A percentile compares a stretch with the other conserved stretches of the same genome.
Evolutionary conservation across 1,284 basidiomycete species (phyloP).

Genomic region (Phellopilus nigrolimitatus): DNA sequence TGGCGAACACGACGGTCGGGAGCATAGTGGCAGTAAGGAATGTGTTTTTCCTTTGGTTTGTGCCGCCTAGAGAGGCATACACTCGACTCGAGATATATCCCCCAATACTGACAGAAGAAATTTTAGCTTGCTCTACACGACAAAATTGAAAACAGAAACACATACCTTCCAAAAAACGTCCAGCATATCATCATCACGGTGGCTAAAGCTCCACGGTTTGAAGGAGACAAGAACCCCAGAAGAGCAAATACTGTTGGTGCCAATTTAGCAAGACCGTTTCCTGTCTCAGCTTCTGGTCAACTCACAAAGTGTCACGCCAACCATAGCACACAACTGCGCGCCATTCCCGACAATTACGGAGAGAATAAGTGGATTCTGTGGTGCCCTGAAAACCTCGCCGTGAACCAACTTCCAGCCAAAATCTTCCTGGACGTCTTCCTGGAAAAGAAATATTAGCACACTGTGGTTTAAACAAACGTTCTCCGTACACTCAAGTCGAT

Average conservation of each 20-base stretch:
- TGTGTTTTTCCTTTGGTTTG: constrained; percentile 76
- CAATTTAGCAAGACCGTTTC: no score
- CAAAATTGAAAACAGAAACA: constrained; percentile 1
- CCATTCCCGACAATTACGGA: constrained; percentile 90
- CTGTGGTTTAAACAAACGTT: background rate
- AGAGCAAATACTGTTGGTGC: constrained; percentile 77
- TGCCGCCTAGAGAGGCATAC: constrained; percentile 82
- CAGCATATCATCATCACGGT: constrained; percentile 97
- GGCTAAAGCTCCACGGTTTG: constrained; percentile 90
- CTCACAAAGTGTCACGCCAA: constrained; percentile 78
- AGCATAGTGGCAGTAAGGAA: constrained; percentile 86
- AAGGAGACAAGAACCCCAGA: constrained; percentile 96
- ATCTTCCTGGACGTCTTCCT: constrained; percentile 97
- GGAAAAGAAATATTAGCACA: constrained; percentile 4
- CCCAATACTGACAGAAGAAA: constrained; percentile 52
- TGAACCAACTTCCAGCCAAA: constrained; percentile 98
- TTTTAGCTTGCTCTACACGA: background rate
- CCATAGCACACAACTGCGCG: constrained; percentile 86
- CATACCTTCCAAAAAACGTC: constrained; percentile 86
- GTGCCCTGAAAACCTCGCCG: constrained; percentile 92
- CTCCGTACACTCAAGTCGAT: constrained; percentile 78
- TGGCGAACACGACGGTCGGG: constrained; percentile 80
- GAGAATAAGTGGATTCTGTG: constrained; percentile 73
- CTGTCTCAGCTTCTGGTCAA: no score
- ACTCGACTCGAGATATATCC: constrained; percentile 87